Evolutionary conservation across 75 land plant genomes (phyloP), one percentile per base, ranked within the genome.

Genomic region (Sequoiadendron giganteum): DNA sequence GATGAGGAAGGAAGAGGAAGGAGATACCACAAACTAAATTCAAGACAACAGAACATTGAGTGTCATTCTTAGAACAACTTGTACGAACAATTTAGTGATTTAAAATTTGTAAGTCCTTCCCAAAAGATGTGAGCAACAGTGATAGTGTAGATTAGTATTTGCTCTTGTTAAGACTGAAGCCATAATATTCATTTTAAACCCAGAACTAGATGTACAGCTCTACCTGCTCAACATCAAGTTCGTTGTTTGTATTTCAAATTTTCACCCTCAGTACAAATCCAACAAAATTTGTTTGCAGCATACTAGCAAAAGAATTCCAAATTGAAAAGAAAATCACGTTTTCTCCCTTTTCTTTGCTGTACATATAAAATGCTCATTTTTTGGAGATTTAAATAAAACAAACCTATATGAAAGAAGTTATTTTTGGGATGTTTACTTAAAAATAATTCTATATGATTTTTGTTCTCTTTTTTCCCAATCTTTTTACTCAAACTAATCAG

Each of bases 11-110:
- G 84, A 13, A 28, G 5, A 11, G 2, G 1, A 47, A 45, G 77
- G 11, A 75, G 38, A 75, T 75, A 75, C 77, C 77, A 82, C 28
- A 47, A 47, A 42, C 54, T 47, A 82, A 82, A 82, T 82, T 82
- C 47, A 82, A 47, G 19, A 13, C 32, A 28, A 45, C 32, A 47
- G 28, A 25, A 47, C 21, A 47, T 3, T 47, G 0, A 47, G 15
- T 13, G 48, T 82, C 47, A 3, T 82, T 34, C 77, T 11, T 3
- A 32, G 4, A 34, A 75, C 77, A 30, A 75, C 77, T 2, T 11
- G 32, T 13, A 32, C 38, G 3, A 65, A 42, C 47, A 39, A 4
- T 42, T 16, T 21, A 79, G 25, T 25, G 8, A 79, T 79, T 79
- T n/a, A 40, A 34, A 36, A 36, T 0, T 36, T 36, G 0, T 36